Base-by-base conservation (phyloP, 129 eudicot species). In the Tagetes patula region DNA sequence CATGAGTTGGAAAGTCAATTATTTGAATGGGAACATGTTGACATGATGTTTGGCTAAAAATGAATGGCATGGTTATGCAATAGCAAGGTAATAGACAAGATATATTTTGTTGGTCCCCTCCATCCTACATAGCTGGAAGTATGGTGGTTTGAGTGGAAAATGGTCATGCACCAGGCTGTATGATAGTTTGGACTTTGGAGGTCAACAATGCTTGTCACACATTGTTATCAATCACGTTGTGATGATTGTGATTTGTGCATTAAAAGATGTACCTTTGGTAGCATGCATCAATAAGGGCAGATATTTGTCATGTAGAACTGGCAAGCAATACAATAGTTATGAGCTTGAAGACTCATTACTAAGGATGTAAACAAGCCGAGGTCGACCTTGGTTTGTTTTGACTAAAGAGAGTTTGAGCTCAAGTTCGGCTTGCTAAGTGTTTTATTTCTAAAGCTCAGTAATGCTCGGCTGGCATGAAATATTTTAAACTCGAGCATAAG, bases 101-200 rank as follows among this genome's bases (percentile, higher is more conserved):
- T 64, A 37, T 53, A 10, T 41, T 71, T 72, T 72, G 73, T 3
- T 79, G 82, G 82, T 79, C 82, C 82, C 82, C 82, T 72, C 68
- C 61, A 42, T 65, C 60, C 73, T 71, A 47, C 1, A 54, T 78
- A 71, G 82, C 78, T 79, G 82, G 68, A 72, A 7, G 31, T 54
- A 72, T 72, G 78, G 68, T 65, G 78, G 62, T 72, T 78, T 64
- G 42, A 34, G 77, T 78, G 78, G 77, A 54, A 36, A 72, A 64
- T 79, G 73, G 73, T 31, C 69, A 79, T 79, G 73, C 77, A 72
- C 67, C 82, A 72, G 77, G 45, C 74, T 79, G 82, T 65, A 54
- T 79, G 14, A 12, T 63, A 40, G 56, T 53, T 65, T 54, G 62
- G 77, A 41, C 47, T 65, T 54, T 65, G 62, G 69, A 43, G 82